Percentiles rank a stretch among this genome's conserved stretches.
Conservation (phyloP, 176 grass and related monocot species). For the Bolboschoenus planiculmis region DNA sequence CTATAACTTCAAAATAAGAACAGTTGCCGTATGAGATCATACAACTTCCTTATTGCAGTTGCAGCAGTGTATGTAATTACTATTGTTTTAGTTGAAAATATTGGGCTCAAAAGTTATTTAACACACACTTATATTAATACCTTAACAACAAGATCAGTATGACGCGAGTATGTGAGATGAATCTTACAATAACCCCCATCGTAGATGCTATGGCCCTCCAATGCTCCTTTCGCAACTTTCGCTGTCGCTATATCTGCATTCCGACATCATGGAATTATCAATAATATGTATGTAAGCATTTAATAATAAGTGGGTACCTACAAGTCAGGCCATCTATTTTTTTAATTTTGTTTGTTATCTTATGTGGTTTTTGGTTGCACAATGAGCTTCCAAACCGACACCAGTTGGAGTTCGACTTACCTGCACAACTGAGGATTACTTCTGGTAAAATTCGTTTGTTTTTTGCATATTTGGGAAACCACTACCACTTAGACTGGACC, state of each 20-base stretch:
- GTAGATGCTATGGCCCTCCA: conserved; percentile 98
- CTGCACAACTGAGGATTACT: not conserved
- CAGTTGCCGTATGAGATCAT: not conserved
- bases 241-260: conserved; percentile 68
- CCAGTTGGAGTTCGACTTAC: not conserved
- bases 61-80: not conserved
- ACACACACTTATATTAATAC: conserved; percentile 35
- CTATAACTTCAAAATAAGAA: not conserved
- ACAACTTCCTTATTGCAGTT: not conserved
- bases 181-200: conserved; percentile 99
- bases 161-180: conserved; percentile 99
- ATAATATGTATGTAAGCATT: not conserved
- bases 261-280: not conserved
- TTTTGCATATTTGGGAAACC: not conserved
- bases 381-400: not conserved
- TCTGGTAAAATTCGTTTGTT: not conserved
- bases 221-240: conserved; percentile 72
- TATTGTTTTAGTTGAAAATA: not conserved
- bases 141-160: conserved; percentile 99
- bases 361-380: not conserved
- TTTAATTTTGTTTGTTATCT: not conserved
- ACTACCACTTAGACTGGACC: not conserved
- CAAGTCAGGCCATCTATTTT: not conserved
- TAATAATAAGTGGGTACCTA: not conserved
- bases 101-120: not conserved